These are phyloP conservation scores for Alternaria solani DNA, from an alignment of 2,329 filamentous ascomycete species.

Conservation along the genomic window DNA sequence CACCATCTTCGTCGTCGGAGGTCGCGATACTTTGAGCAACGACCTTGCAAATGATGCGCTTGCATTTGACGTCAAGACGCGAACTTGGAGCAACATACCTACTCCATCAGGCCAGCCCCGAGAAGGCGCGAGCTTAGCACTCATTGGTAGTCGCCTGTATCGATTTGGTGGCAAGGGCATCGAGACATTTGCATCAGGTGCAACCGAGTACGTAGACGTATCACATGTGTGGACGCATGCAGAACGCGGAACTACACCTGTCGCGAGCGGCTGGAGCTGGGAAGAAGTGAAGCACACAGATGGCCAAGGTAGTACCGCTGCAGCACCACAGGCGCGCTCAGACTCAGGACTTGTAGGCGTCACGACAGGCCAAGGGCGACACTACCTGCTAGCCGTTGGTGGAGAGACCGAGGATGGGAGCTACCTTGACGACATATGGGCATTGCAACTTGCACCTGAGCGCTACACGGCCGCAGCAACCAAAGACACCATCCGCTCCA, in stretches of 20 bases:
- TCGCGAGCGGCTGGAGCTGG: constrained; percentile 46
- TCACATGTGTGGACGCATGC: constrained; percentile 47
- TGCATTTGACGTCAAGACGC: constrained; percentile 59
- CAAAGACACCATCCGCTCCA: constrained; percentile 60
- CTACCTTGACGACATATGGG: constrained; percentile 59
- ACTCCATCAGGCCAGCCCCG: constrained; percentile 50
- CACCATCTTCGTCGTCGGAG: constrained; percentile 62
- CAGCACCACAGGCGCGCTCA: constrained; percentile 53
- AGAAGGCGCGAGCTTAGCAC: constrained; percentile 53
- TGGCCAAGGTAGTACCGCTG: constrained; percentile 11
- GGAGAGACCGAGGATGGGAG: constrained; percentile 49
- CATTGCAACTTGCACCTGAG: constrained; percentile 61
- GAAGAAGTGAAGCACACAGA: constrained; percentile 36
- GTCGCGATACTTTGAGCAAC: constrained; percentile 39
- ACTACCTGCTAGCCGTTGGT: constrained; percentile 62
- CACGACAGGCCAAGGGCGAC: constrained; percentile 61
- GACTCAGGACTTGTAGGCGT: constrained; percentile 57
- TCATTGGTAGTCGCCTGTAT: constrained; percentile 58
- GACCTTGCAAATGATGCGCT: constrained; percentile 57
- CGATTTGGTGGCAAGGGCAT: constrained; percentile 52
- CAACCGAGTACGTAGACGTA: constrained; percentile 44
- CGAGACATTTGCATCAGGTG: constrained; percentile 29
- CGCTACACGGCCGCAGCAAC: constrained; percentile 57
- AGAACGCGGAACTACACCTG: constrained; percentile 46
- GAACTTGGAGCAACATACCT: constrained; percentile 62